These are phyloP conservation scores for Spathaspora gorwiae DNA, from an alignment of 805 yeast genomes.

Conservation along the genomic window DNA sequence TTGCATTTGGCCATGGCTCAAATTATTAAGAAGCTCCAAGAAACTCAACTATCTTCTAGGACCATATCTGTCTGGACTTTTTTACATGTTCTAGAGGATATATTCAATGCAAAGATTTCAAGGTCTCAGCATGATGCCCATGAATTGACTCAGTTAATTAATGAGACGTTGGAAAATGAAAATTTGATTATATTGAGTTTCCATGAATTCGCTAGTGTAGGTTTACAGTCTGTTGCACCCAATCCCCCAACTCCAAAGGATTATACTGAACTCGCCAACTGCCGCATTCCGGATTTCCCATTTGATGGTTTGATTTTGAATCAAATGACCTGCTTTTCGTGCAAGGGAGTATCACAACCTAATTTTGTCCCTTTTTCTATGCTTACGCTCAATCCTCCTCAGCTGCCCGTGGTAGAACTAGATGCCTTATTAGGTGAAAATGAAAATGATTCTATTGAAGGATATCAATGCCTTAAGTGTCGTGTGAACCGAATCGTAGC, in stretches of 20 bases:
- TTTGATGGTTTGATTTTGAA: slow-evolving; percentile 65
- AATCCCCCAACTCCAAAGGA: slow-evolving; percentile 7
- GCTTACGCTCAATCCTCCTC: slow-evolving; percentile 73
- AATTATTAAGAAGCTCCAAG: slow-evolving; percentile 55
- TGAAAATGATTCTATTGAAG: slow-evolving; percentile 67
- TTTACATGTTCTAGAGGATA: slow-evolving; percentile 64
- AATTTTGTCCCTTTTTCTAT: slow-evolving; percentile 60
- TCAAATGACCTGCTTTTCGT: slow-evolving; percentile 64
- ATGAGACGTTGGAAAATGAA: slow-evolving; percentile 76
- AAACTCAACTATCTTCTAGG: slow-evolving; percentile 48
- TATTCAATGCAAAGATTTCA: slow-evolving; percentile 70
- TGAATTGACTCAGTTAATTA: slow-evolving; percentile 74
- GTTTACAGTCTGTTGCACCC: slow-evolving; percentile 6
- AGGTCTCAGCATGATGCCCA: slow-evolving; percentile 90
- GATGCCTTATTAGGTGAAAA: slow-evolving; percentile 51
- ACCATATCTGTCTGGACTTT: slow-evolving; percentile 76
- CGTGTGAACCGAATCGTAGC: slow-evolving; percentile 33
- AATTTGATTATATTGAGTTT: slow-evolving; percentile 39
- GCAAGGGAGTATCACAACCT: slow-evolving; percentile 59
- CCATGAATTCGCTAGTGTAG: slow-evolving; percentile 9
- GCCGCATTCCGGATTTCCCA: slow-evolving; percentile 60
- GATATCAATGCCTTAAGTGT: slow-evolving; percentile 77
- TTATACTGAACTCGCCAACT: slow-evolving; percentile 8
- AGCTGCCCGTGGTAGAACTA: slow-evolving; percentile 40
- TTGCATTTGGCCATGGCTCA: slow-evolving; percentile 56